Evolutionary conservation across 2,329 filamentous ascomycete species (phyloP).

Genomic region (Aurifilum marmelostoma): DNA sequence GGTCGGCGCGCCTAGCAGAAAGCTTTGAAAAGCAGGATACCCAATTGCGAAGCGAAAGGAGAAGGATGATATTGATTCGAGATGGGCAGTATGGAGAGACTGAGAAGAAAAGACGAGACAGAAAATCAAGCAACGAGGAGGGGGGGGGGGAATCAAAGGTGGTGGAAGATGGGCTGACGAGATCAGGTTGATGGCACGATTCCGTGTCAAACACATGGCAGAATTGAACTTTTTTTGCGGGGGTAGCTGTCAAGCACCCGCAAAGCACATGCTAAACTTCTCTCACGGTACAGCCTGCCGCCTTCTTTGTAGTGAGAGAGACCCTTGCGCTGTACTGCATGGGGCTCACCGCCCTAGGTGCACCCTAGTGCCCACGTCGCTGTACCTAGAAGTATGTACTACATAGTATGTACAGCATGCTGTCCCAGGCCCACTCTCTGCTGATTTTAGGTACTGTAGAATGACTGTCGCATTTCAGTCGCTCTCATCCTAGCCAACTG

Average conservation of each 20-base stretch:
- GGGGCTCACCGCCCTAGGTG: background rate
- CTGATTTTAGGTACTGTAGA: too few relatives aligned
- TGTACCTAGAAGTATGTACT: background rate
- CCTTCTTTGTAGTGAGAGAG: too few relatives aligned
- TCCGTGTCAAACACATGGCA: constrained; percentile 21
- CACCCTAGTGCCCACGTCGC: background rate
- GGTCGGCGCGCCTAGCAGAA: constrained; percentile 16
- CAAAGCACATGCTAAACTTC: background rate
- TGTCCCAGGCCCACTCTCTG: too few relatives aligned
- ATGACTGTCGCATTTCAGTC: background rate
- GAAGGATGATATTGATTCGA: background rate
- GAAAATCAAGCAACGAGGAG: background rate
- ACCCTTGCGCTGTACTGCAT: constrained; percentile 3
- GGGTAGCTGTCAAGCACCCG: background rate
- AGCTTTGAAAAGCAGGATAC: constrained; percentile 7
- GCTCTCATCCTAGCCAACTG: background rate
- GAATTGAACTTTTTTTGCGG: constrained; percentile 17
- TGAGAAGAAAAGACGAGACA: background rate
- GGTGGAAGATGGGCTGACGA: constrained; percentile 24
- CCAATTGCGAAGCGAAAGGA: too few relatives aligned
- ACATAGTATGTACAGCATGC: background rate
- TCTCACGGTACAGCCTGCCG: background rate
- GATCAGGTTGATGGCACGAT: constrained; percentile 23
- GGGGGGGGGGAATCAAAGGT: constrained; percentile 5
- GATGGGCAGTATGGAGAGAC: background rate